Percentiles rank a stretch among this genome's conserved stretches.
Conservation (phyloP, 139 green algal species). For the Trebouxia sp. region DNA sequence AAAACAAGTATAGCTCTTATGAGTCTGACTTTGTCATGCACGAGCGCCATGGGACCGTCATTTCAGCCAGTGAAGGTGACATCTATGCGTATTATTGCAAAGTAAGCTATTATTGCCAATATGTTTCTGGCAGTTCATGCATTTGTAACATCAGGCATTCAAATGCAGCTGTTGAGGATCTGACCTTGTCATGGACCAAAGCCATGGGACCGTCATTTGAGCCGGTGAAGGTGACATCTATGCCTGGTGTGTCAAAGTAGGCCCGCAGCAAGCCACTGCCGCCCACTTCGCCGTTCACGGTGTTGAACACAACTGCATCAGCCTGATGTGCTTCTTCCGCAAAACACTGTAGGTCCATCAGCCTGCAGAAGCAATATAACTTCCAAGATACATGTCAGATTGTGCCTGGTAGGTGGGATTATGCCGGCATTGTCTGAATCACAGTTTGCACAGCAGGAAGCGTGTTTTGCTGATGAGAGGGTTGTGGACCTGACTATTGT, state of each 20-base stretch:
- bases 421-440: neutral
- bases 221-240: slow-evolving; percentile 37
- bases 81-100: neutral
- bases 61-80: slow-evolving; percentile 41
- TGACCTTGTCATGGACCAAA: slow-evolving; percentile 39
- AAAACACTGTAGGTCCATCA: slow-evolving; percentile 43
- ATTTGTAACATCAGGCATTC: too few relatives aligned
- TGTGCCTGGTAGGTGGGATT: too few relatives aligned
- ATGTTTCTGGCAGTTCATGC: too few relatives aligned
- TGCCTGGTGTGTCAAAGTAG: slow-evolving; percentile 19
- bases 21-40: slow-evolving; percentile 43
- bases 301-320: slow-evolving; percentile 52
- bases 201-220: slow-evolving; percentile 1
- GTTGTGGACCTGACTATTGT: too few relatives aligned
- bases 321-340: slow-evolving; percentile 35
- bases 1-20: too few relatives aligned
- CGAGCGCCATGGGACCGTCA: neutral
- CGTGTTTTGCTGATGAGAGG: too few relatives aligned
- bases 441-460: too few relatives aligned
- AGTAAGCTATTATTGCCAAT: too few relatives aligned
- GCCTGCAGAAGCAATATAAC: too few relatives aligned
- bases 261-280: slow-evolving; percentile 45
- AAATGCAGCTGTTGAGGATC: too few relatives aligned
- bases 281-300: slow-evolving; percentile 35
- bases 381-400: too few relatives aligned